Evolutionary conservation across 2,329 filamentous ascomycete genomes (phyloP).

Genomic region (Acrodontium crateriforme): DNA sequence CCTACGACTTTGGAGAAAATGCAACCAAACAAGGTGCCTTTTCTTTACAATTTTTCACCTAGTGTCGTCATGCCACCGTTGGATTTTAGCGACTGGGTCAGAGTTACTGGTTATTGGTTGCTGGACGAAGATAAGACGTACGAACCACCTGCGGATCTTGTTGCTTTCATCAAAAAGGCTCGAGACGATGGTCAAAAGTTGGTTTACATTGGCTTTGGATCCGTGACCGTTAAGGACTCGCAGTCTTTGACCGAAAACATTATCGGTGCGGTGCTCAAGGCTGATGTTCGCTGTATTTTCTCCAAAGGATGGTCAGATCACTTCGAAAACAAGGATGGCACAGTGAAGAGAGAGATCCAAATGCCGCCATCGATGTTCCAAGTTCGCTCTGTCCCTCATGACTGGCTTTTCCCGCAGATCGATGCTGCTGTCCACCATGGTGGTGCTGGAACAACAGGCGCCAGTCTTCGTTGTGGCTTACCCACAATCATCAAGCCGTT

Average conservation of each 20-base stretch:
- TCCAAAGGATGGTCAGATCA: slow-evolving; percentile 97
- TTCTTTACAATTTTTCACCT: slow-evolving; percentile 93
- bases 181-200: slow-evolving; percentile 73
- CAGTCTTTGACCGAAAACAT: slow-evolving; percentile 83
- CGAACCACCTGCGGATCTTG: slow-evolving; percentile 61
- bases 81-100: slow-evolving; percentile 95
- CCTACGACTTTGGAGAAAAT: slow-evolving; percentile 78
- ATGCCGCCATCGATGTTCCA: slow-evolving; percentile 67
- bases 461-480: slow-evolving; percentile 76
- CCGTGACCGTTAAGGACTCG: slow-evolving; percentile 84
- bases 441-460: slow-evolving; percentile 86
- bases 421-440: slow-evolving; percentile 93
- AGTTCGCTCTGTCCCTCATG: slow-evolving; percentile 84
- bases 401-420: slow-evolving; percentile 90
- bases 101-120: slow-evolving; percentile 97
- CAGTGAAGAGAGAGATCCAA: slow-evolving; percentile 43
- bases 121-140: slow-evolving; percentile 60
- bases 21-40: slow-evolving; percentile 95
- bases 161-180: slow-evolving; percentile 71
- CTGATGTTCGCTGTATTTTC: slow-evolving; percentile 85
- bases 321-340: slow-evolving; percentile 43
- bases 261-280: slow-evolving; percentile 76
- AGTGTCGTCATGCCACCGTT: slow-evolving; percentile 86
- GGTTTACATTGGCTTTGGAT: slow-evolving; percentile 94
- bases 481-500: slow-evolving; percentile 94